Evolutionary conservation across 345 rosid genomes (phyloP), one percentile per base, ranked within the genome.

Genomic region (Kandelia obovata): DNA sequence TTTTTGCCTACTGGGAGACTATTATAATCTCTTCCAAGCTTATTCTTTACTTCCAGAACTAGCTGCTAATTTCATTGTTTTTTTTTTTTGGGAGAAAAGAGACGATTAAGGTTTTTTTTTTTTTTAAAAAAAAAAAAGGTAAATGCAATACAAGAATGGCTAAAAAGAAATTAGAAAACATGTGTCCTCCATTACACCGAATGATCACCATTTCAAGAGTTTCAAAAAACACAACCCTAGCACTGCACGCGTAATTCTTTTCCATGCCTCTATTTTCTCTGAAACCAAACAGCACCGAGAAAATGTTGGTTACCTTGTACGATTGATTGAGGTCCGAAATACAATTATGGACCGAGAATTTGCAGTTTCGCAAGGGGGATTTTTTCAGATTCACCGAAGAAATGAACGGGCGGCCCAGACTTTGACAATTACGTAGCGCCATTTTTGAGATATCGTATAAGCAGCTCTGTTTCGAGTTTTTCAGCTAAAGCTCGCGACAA

Each of bases 1-100:
- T 89, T 75, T 79, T 81, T 88, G 13, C 97, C 99, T 20, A 86
- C 66, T 0, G 93, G 89, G 21, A 95, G 96, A 79, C 79, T 72
- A 53, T n/a, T 23, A 62, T 85, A 68, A 37, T 88, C 88, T 68
- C 76, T 89, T 32, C 77, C 86, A 74, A 92, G 96, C 78, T 76
- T 83, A 77, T 84, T 62, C 73, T 88, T 89, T 0, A 89, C 96
- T 84, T 95, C 89, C 75, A 82, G 64, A 80, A 88, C 93, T 73
- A 91, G 77, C 92, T 94, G 85, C 83, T 75, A 55, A 73, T 58
- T 69, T 61, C 3, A 37, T 1, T 13, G 13, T 13, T 43, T 43
- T 43, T 13, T 43, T 13, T 13, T 11, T 11, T 11, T 34, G 19
- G 20, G 20, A 2, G 0, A 23, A 23, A 13, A 3, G 9, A 25